Percentiles rank a stretch among this genome's conserved stretches.
Conservation (phyloP, 768 basidiomycete species). For the Termitomyces sp. region DNA sequence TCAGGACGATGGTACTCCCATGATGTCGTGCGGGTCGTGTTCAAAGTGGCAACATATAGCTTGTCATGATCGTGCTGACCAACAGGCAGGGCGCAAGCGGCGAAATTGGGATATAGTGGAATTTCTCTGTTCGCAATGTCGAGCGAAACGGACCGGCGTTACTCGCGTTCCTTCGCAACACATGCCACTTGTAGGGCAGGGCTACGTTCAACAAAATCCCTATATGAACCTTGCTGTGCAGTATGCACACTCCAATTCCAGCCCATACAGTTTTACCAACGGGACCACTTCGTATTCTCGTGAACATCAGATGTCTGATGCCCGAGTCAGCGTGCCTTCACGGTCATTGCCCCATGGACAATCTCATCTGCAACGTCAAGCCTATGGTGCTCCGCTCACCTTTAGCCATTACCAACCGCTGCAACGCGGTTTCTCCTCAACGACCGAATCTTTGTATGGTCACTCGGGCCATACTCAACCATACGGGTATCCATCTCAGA, state of each 20-base stretch:
- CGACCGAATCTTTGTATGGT: slow-evolving; percentile 15
- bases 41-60: slow-evolving; percentile 86
- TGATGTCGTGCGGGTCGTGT: slow-evolving; percentile 81
- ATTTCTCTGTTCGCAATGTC: slow-evolving; percentile 69
- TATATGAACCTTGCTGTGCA: slow-evolving; percentile 8
- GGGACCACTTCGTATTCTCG: slow-evolving; percentile 10
- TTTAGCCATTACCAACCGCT: slow-evolving; percentile 47
- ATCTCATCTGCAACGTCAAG: slow-evolving; percentile 17
- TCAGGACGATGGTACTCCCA: slow-evolving; percentile 74
- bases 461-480: slow-evolving; percentile 16
- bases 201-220: slow-evolving; percentile 5
- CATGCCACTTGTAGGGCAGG: slow-evolving; percentile 13
- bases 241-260: slow-evolving; percentile 8
- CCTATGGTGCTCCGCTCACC: slow-evolving; percentile 23
- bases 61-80: slow-evolving; percentile 77
- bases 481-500: slow-evolving; percentile 18
- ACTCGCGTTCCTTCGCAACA: slow-evolving; percentile 7
- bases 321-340: not conserved
- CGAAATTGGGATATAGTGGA: slow-evolving; percentile 87
- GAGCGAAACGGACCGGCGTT: slow-evolving; percentile 12
- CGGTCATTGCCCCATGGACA: not conserved
- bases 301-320: slow-evolving; percentile 7
- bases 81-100: slow-evolving; percentile 52
- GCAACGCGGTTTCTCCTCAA: slow-evolving; percentile 31
- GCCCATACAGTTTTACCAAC: slow-evolving; percentile 5